A percentile compares a stretch with the other conserved stretches of the same genome.
phyloP scores from a whole-genome alignment of 768 basidiomycete genomes.

The Suillus clintonianus region DNA sequence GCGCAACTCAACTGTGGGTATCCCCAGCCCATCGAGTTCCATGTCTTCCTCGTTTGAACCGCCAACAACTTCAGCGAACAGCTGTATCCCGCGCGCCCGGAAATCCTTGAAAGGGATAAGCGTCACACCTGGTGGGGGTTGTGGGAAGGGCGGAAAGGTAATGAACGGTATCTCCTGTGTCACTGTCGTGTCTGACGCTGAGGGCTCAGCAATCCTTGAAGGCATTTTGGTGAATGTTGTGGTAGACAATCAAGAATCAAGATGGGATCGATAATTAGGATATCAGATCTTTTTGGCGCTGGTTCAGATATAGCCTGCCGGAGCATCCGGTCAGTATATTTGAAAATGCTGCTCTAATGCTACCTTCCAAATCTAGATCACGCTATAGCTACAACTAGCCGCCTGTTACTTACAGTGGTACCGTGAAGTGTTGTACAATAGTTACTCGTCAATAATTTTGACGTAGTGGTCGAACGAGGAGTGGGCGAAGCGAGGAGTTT shows the following conservation, averaged over 20 bases:
- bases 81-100: slow-evolving; percentile 57
- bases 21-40: slow-evolving; percentile 67
- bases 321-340: background rate
- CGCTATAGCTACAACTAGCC: too few relatives aligned
- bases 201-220: slow-evolving; percentile 12
- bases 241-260: slow-evolving; percentile 18
- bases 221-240: slow-evolving; percentile 23
- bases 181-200: slow-evolving; percentile 12
- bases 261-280: slow-evolving; percentile 5
- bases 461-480: too few relatives aligned
- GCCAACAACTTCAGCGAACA: slow-evolving; percentile 41
- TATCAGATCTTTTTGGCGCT: background rate
- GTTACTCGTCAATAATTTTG: too few relatives aligned
- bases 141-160: slow-evolving; percentile 52
- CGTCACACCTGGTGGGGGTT: slow-evolving; percentile 42
- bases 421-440: too few relatives aligned
- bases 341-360: too few relatives aligned
- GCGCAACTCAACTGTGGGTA: slow-evolving; percentile 61
- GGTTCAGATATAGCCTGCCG: background rate
- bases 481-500: too few relatives aligned
- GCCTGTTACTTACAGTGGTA: too few relatives aligned
- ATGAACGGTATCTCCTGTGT: slow-evolving; percentile 20
- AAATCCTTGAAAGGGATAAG: slow-evolving; percentile 61
- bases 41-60: slow-evolving; percentile 42
- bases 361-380: too few relatives aligned